phyloP scores from a whole-genome alignment of 768 basidiomycete species.

The Neoboletus subvelutipes region DNA sequence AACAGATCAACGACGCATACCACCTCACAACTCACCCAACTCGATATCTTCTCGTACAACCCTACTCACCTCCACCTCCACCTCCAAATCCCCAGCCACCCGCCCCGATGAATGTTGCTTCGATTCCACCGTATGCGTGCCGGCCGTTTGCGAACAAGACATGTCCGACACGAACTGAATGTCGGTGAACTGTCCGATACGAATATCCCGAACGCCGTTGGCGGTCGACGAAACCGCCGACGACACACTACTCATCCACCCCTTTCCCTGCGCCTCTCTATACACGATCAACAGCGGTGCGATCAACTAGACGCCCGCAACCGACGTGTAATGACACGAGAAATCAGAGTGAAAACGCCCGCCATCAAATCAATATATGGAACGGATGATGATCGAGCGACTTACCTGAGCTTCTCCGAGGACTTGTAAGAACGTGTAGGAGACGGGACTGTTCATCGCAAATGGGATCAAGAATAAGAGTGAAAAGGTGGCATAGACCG shows the following conservation, averaged over 20 bases:
- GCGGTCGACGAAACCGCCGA: conserved; percentile 1
- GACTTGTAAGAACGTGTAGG: conserved; percentile 36
- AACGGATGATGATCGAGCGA: neutral
- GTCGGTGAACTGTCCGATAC: conserved; percentile 19
- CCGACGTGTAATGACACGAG: conserved; percentile 1
- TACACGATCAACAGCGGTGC: conserved; percentile 40
- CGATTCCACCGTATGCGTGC: conserved; percentile 4
- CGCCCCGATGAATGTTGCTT: conserved; percentile 7
- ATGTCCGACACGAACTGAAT: conserved; percentile 24
- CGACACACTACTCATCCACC: conserved; percentile 30
- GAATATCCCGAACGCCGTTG: conserved; percentile 8
- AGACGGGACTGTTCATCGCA: conserved; percentile 17
- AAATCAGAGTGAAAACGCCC: neutral
- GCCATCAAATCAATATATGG: neutral
- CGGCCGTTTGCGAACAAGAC: neutral
- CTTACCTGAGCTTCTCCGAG: conserved; percentile 36
- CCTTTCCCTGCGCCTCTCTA: conserved; percentile 38
- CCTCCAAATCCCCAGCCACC: neutral
- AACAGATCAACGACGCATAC: neutral
- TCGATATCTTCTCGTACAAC: conserved; percentile 47
- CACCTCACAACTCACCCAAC: conserved; percentile 1
- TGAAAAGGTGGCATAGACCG: conserved; percentile 29
- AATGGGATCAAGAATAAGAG: conserved; percentile 28
- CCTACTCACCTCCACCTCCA: conserved; percentile 52
- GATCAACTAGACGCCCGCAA: conserved; percentile 29